These are phyloP conservation scores for Barnettozyma botsteinii DNA, from an alignment of 805 yeast species.

Conservation along the genomic window DNA sequence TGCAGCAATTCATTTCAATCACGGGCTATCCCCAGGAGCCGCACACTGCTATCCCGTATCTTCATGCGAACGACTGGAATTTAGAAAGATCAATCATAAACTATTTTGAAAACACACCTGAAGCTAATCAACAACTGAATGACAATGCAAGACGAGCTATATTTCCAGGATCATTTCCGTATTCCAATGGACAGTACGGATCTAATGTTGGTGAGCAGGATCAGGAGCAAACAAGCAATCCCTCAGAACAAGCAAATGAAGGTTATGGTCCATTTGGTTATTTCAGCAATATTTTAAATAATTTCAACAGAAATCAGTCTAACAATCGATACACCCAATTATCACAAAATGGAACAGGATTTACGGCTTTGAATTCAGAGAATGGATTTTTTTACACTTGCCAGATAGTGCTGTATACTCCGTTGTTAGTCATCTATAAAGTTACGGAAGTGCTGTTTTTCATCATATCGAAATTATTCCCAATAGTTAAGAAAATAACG, in stretches of 20 bases:
- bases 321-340: conserved; percentile 26
- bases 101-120: conserved; percentile 21
- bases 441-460: conserved; percentile 23
- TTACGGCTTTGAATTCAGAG: conserved; percentile 21
- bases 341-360: conserved; percentile 14
- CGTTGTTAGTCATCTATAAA: conserved; percentile 29
- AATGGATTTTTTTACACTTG: conserved; percentile 23
- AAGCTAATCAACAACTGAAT: conserved; percentile 22
- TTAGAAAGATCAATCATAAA: conserved; percentile 29
- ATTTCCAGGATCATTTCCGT: conserved; percentile 21
- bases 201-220: conserved; percentile 6
- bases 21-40: conserved; percentile 18
- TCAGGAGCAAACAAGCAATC: not conserved
- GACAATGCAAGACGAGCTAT: conserved; percentile 9
- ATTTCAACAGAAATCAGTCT: no score
- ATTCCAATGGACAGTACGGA: conserved; percentile 7
- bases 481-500: conserved; percentile 32
- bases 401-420: conserved; percentile 28
- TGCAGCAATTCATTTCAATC: conserved; percentile 16
- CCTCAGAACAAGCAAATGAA: not conserved
- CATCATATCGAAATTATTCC: conserved; percentile 28
- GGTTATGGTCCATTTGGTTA: not conserved
- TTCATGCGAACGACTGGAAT: conserved; percentile 32
- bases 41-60: conserved; percentile 18
- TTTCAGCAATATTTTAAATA: conserved; percentile 16